Conservation (phyloP, 2,329 filamentous ascomycete species). For the Alternaria brassicae region DNA sequence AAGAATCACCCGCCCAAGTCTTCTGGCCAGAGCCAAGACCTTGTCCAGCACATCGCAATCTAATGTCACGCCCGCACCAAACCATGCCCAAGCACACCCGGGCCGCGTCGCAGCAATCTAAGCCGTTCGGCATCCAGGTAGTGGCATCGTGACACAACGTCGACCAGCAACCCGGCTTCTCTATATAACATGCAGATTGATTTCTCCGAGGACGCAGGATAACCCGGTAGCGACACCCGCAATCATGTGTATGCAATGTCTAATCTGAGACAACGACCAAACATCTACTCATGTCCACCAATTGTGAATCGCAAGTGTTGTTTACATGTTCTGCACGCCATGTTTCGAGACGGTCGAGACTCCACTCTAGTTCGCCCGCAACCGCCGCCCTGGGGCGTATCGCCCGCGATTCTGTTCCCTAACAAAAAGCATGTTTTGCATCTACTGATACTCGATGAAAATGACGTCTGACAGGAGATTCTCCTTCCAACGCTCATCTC, state of each 20-base stretch:
- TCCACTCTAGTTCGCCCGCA: constrained; percentile 12
- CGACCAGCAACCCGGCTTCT: constrained; percentile 12
- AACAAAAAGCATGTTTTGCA: not conserved
- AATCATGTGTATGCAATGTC: constrained; percentile 28
- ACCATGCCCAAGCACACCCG: not conserved
- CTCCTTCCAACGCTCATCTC: not conserved
- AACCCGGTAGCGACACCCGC: constrained; percentile 17
- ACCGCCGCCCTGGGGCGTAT: constrained; percentile 2
- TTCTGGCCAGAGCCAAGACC: constrained; percentile 13
- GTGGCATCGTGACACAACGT: not conserved
- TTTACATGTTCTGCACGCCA: constrained; percentile 8
- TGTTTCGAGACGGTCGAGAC: constrained; percentile 21
- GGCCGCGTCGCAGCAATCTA: constrained; percentile 2
- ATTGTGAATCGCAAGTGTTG: constrained; percentile 11
- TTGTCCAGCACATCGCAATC: constrained; percentile 15
- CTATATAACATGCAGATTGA: constrained; percentile 29
- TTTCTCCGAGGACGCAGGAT: constrained; percentile 22
- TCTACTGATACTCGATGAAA: not conserved
- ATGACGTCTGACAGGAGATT: constrained; percentile 1
- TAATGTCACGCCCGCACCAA: constrained; percentile 9
- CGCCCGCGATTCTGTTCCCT: not conserved
- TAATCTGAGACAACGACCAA: constrained; percentile 24
- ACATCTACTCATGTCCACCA: constrained; percentile 29
- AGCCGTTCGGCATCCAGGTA: not conserved
- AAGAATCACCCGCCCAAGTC: not conserved